Base-by-base conservation (phyloP, 768 basidiomycete species). In the Boletus rex-veris region DNA sequence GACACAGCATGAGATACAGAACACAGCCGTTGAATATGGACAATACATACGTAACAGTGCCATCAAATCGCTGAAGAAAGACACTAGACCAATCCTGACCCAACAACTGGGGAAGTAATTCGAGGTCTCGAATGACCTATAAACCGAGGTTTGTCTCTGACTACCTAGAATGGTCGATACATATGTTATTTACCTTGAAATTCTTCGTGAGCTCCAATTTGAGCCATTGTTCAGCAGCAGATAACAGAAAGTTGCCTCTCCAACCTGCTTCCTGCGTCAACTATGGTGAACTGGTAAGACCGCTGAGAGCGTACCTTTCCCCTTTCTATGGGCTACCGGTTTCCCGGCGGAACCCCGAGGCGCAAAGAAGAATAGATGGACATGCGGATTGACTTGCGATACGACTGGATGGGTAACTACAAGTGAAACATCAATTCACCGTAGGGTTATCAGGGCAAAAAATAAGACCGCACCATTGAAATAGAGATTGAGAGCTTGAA, bases 41-140 rank as follows among this genome's bases (percentile, higher is more conserved):
- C 38, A 19, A 11, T 16, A 76, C 88, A 64, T 77, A 92, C 90
- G 91, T 93, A 45, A 93, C 85, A 24, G 82, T 77, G 5, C 90
- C 90, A 60, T 92, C 92, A 65, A 97, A 98, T 46, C 92, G 82
- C 69, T 98, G 97, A 46, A 98, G 74, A 67, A 98, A 99, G 11
- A 98, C 92, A 58, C 88, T 89, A 1, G 91, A 92, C 96, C 96
- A 98, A 68, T 99, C 96, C 66, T 85, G 92, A 3, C 95, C 95
- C 6, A 96, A 75, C 3, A 98, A 63, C 54, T 92, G 87, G n/a
- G 97, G 97, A 50, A 98, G 77, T 19, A 99, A 80, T 66, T 99
- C 97, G 2, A 99, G 80, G 68, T 98, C 97, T 39, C 97, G 87
- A 54, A 99, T 99, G 47, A 98, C 78, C 80, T 85, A 59, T 37